phyloP scores from a whole-genome alignment of 2,329 filamentous ascomycete genomes.

The Scorias spongiosa region DNA sequence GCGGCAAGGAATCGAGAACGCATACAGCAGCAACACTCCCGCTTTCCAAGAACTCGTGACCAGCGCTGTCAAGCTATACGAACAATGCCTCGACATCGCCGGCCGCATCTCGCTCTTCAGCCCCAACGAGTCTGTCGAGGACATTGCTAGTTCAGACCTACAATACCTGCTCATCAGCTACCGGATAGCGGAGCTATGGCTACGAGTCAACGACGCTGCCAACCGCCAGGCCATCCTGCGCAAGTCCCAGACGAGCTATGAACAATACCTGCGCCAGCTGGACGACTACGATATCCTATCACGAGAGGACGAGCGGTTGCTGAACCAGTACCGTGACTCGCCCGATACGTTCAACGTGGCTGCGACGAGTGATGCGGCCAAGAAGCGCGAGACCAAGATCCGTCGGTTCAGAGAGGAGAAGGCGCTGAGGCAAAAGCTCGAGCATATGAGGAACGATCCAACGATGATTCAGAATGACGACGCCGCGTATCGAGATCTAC shows the following conservation, averaged over 20 bases:
- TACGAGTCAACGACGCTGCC: slow-evolving; percentile 48
- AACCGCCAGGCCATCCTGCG: slow-evolving; percentile 46
- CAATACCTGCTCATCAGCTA: slow-evolving; percentile 69
- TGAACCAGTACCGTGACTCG: slow-evolving; percentile 58
- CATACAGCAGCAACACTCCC: slow-evolving; percentile 49
- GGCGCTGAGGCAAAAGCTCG: slow-evolving; percentile 67
- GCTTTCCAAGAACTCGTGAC: slow-evolving; percentile 53
- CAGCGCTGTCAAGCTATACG: slow-evolving; percentile 53
- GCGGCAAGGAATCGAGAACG: slow-evolving; percentile 43
- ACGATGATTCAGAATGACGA: slow-evolving; percentile 59
- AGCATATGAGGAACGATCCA: slow-evolving; percentile 47
- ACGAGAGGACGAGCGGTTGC: slow-evolving; percentile 48
- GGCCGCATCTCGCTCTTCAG: slow-evolving; percentile 70
- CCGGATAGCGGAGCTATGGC: slow-evolving; percentile 63
- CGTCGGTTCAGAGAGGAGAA: slow-evolving; percentile 74
- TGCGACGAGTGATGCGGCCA: slow-evolving; percentile 48
- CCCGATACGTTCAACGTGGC: slow-evolving; percentile 54
- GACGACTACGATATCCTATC: slow-evolving; percentile 66
- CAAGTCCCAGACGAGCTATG: slow-evolving; percentile 54
- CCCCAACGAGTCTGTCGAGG: slow-evolving; percentile 75
- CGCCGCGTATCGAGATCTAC: slow-evolving; percentile 61
- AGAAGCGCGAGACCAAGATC: slow-evolving; percentile 71
- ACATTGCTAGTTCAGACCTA: slow-evolving; percentile 69
- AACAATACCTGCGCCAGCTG: slow-evolving; percentile 59
- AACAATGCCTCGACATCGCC: slow-evolving; percentile 55